Percentiles rank a stretch among this genome's conserved stretches.
phyloP scores from a whole-genome alignment of 2,329 filamentous ascomycete species.

The Aspergillus sp. region DNA sequence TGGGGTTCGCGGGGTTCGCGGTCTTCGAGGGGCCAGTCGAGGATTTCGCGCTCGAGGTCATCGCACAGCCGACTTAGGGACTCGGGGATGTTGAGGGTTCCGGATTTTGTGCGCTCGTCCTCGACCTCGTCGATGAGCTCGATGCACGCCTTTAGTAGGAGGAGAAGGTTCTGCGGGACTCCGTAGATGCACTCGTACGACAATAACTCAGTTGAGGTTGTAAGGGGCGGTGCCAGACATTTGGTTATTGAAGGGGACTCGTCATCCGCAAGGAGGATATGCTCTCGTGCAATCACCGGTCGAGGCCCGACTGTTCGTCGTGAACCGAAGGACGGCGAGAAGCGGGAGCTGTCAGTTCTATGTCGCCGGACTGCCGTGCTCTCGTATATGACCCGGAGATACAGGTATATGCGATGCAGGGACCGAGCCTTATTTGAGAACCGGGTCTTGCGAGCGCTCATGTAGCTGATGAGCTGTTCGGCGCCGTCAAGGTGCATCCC shows the following conservation, averaged over 20 bases:
- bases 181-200: conserved; percentile 11
- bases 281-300: neutral
- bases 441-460: neutral
- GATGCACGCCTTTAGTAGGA: conserved; percentile 2
- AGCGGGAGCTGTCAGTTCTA: neutral
- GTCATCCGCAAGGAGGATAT: neutral
- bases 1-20: neutral
- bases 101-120: neutral
- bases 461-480: conserved; percentile 6
- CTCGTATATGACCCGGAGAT: conserved; percentile 9
- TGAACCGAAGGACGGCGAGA: neutral
- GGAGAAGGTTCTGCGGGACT: conserved; percentile 3
- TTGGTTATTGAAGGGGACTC: neutral
- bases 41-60: conserved; percentile 2
- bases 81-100: neutral
- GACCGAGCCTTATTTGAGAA: conserved; percentile 8
- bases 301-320: neutral
- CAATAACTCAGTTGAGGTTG: neutral
- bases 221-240: neutral
- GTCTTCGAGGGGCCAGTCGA: conserved; percentile 9
- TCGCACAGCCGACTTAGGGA: neutral
- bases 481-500: conserved; percentile 11
- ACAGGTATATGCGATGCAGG: conserved; percentile 12
- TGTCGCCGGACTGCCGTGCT: conserved; percentile 5
- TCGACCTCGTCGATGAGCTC: conserved; percentile 7